Evolutionary conservation across 805 yeast genomes (phyloP).

Genomic region (Myxozyma vanderwaltii): DNA sequence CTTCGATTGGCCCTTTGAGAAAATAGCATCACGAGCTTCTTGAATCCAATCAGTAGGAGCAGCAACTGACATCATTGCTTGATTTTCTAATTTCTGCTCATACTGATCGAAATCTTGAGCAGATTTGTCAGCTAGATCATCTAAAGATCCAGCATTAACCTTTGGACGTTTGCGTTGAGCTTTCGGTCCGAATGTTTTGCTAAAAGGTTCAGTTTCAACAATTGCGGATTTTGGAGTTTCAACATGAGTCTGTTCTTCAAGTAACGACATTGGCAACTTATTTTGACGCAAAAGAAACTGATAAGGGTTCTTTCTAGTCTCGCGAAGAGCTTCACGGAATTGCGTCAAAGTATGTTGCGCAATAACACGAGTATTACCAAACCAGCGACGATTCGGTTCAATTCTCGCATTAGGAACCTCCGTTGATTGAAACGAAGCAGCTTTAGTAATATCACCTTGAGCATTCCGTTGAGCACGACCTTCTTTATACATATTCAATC

Average conservation of each 20-base stretch:
- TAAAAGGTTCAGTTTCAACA: slow-evolving; percentile 83
- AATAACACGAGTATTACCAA: slow-evolving; percentile 94
- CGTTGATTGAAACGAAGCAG: slow-evolving; percentile 85
- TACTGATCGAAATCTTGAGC: slow-evolving; percentile 58
- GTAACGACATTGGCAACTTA: slow-evolving; percentile 90
- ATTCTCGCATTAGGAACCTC: slow-evolving; percentile 90
- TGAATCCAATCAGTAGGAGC: slow-evolving; percentile 82
- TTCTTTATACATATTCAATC: slow-evolving; percentile 86
- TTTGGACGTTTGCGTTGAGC: slow-evolving; percentile 84
- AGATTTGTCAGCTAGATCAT: slow-evolving; percentile 68
- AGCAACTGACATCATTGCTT: slow-evolving; percentile 56
- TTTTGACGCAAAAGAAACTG: slow-evolving; percentile 86
- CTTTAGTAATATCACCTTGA: slow-evolving; percentile 80
- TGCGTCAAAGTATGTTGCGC: slow-evolving; percentile 95
- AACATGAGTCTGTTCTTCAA: slow-evolving; percentile 72
- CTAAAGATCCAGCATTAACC: slow-evolving; percentile 72
- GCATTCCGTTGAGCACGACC: slow-evolving; percentile 88
- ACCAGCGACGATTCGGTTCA: slow-evolving; percentile 96
- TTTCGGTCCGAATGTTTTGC: slow-evolving; percentile 88
- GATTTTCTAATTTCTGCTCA: slow-evolving; percentile 70
- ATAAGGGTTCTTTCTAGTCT: slow-evolving; percentile 75
- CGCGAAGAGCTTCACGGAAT: slow-evolving; percentile 92
- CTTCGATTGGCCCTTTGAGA: slow-evolving; percentile 95
- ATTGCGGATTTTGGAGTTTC: slow-evolving; percentile 79
- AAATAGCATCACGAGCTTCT: slow-evolving; percentile 93